phyloP scores from a whole-genome alignment of 2,329 filamentous ascomycete genomes.

The Coniochaeta ligniaria region DNA sequence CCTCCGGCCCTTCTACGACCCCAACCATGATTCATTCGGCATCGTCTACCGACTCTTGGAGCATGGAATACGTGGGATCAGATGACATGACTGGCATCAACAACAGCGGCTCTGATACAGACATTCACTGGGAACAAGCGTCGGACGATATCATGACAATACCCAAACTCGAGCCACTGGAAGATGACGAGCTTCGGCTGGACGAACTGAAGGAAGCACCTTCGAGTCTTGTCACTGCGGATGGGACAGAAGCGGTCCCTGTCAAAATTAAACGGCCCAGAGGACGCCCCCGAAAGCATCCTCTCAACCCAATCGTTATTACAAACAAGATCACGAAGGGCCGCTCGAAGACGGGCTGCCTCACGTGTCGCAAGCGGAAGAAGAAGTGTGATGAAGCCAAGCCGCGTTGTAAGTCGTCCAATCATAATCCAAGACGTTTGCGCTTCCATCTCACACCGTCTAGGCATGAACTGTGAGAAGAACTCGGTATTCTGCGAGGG shows the following conservation, averaged over 20 bases:
- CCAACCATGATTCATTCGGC: constrained; percentile 37
- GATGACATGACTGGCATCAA: constrained; percentile 23
- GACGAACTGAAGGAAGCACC: constrained; percentile 42
- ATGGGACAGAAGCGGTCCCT: constrained; percentile 14
- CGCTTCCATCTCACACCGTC: background rate
- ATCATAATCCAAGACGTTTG: background rate
- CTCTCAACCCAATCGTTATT: constrained; percentile 49
- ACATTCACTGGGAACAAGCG: constrained; percentile 38
- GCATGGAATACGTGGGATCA: constrained; percentile 15
- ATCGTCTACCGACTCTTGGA: constrained; percentile 38
- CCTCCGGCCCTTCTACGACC: constrained; percentile 29
- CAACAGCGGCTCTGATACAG: constrained; percentile 27
- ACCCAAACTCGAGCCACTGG: constrained; percentile 50
- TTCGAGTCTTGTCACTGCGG: constrained; percentile 17
- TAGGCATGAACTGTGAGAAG: constrained; percentile 84
- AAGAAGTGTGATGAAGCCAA: constrained; percentile 69
- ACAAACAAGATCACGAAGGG: constrained; percentile 72
- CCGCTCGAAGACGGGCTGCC: constrained; percentile 61
- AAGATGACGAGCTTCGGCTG: constrained; percentile 48
- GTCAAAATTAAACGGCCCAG: constrained; percentile 57
- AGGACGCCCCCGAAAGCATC: constrained; percentile 77
- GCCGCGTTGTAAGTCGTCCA: constrained; percentile 48
- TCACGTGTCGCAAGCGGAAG: constrained; percentile 61
- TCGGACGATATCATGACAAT: constrained; percentile 37
- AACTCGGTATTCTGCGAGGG: constrained; percentile 89